Percentiles rank a stretch among this genome's conserved stretches.
Conservation (phyloP, 225 moss, liverwort and hornwort species). For the Takakia lepidozioides region DNA sequence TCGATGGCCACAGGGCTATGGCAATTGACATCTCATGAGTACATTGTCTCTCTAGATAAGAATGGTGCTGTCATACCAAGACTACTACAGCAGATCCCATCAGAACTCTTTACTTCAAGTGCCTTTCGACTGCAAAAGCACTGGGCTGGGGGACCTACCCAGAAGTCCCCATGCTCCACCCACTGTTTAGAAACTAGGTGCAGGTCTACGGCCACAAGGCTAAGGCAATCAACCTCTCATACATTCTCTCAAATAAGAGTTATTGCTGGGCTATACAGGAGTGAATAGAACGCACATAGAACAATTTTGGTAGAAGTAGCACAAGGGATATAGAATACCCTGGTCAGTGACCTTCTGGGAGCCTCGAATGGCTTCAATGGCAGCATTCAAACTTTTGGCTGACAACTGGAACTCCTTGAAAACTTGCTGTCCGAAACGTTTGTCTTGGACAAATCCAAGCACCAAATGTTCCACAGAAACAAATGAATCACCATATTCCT, state of each 20-base stretch:
- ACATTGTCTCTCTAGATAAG: too few species aligned
- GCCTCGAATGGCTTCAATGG: conserved; percentile 68
- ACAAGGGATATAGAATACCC: conserved; percentile 47
- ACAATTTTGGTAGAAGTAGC: not conserved
- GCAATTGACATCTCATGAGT: too few species aligned
- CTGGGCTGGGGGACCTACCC: too few species aligned
- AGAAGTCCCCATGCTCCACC: too few species aligned
- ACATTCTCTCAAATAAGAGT: not conserved
- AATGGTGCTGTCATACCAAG: too few species aligned
- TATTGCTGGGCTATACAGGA: too few species aligned
- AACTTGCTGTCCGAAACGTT: conserved; percentile 83
- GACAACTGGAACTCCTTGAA: conserved; percentile 78
- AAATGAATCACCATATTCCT: conserved; percentile 72
- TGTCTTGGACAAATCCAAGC: conserved; percentile 66
- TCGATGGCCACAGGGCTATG: too few species aligned
- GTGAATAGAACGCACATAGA: too few species aligned
- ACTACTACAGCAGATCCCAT: too few species aligned
- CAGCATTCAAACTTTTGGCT: conserved; percentile 52
- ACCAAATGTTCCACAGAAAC: conserved; percentile 96
- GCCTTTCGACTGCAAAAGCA: too few species aligned
- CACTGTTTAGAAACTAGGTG: too few species aligned
- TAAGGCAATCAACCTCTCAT: not conserved
- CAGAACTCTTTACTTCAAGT: too few species aligned
- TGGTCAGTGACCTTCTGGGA: conserved; percentile 95
- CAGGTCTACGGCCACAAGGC: not conserved